Evolutionary conservation across 2,329 filamentous ascomycete genomes (phyloP).

Genomic region (Onygena corvina): DNA sequence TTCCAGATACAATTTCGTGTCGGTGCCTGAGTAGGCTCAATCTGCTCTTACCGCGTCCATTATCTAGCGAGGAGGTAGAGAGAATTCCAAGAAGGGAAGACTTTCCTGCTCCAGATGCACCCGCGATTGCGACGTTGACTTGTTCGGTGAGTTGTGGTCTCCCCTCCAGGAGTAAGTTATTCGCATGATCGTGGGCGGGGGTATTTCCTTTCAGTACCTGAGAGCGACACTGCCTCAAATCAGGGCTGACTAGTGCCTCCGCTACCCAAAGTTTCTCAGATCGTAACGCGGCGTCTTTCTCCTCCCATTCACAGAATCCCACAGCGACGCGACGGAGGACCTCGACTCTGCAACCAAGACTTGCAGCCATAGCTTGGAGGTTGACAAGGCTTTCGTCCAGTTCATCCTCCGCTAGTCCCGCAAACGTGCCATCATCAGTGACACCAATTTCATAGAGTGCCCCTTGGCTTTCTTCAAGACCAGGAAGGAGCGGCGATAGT

Average conservation of each 20-base stretch:
- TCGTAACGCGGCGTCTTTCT: slow-evolving; percentile 14
- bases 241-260: slow-evolving; percentile 76
- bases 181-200: neutral
- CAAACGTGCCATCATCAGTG: slow-evolving; percentile 80
- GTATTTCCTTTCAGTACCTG: slow-evolving; percentile 21
- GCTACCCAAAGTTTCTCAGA: slow-evolving; percentile 65
- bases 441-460: slow-evolving; percentile 95
- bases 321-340: slow-evolving; percentile 72
- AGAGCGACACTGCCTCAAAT: slow-evolving; percentile 30
- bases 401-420: slow-evolving; percentile 80
- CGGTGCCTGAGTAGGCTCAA: slow-evolving; percentile 81
- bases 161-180: slow-evolving; percentile 12
- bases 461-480: slow-evolving; percentile 83
- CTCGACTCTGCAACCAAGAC: slow-evolving; percentile 73
- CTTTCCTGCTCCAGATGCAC: slow-evolving; percentile 83
- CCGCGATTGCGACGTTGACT: slow-evolving; percentile 69
- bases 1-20: slow-evolving; percentile 80
- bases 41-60: slow-evolving; percentile 80
- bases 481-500: slow-evolving; percentile 49
- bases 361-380: slow-evolving; percentile 79
- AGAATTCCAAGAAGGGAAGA: slow-evolving; percentile 80
- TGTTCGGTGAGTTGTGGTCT: slow-evolving; percentile 29
- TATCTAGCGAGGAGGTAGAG: slow-evolving; percentile 77
- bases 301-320: slow-evolving; percentile 58
- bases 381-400: slow-evolving; percentile 82